Evolutionary conservation across 108 stramenopile species (phyloP).

Genomic region (Cyclostephanos invisitatus): DNA sequence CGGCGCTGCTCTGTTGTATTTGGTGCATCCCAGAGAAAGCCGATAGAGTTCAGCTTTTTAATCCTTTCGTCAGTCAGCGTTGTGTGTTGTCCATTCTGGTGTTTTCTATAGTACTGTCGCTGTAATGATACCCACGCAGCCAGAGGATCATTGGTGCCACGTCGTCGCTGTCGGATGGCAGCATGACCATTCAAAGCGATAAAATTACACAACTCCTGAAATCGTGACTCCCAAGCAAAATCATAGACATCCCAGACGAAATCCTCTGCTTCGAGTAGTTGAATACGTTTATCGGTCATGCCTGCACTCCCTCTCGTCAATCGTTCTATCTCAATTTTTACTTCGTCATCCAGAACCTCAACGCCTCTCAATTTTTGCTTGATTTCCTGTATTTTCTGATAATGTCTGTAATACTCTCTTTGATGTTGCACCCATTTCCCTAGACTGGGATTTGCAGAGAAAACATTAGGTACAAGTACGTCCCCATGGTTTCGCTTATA

Average conservation of each 20-base stretch:
- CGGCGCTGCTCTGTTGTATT: background rate
- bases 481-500: slow-evolving; percentile 55
- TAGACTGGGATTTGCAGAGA: slow-evolving; percentile 43
- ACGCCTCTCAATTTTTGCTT: slow-evolving; percentile 11
- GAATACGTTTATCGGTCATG: slow-evolving; percentile 49
- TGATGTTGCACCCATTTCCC: slow-evolving; percentile 65
- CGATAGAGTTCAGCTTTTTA: slow-evolving; percentile 63
- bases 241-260: slow-evolving; percentile 44
- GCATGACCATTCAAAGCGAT: slow-evolving; percentile 37
- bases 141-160: slow-evolving; percentile 39
- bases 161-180: slow-evolving; percentile 10
- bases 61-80: slow-evolving; percentile 72
- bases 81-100: slow-evolving; percentile 61
- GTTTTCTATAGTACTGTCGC: slow-evolving; percentile 56
- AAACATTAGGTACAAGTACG: slow-evolving; percentile 49
- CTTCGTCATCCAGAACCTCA: slow-evolving; percentile 14
- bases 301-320: slow-evolving; percentile 19
- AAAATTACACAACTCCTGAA: slow-evolving; percentile 35
- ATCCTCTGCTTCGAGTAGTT: slow-evolving; percentile 37
- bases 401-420: slow-evolving; percentile 41
- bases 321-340: slow-evolving; percentile 19
- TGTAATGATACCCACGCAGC: slow-evolving; percentile 75
- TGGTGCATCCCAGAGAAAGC: slow-evolving; percentile 62
- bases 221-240: slow-evolving; percentile 36
- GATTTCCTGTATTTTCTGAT: slow-evolving; percentile 23